Conservation (phyloP, 805 yeast species). For the Candida schatavii region DNA sequence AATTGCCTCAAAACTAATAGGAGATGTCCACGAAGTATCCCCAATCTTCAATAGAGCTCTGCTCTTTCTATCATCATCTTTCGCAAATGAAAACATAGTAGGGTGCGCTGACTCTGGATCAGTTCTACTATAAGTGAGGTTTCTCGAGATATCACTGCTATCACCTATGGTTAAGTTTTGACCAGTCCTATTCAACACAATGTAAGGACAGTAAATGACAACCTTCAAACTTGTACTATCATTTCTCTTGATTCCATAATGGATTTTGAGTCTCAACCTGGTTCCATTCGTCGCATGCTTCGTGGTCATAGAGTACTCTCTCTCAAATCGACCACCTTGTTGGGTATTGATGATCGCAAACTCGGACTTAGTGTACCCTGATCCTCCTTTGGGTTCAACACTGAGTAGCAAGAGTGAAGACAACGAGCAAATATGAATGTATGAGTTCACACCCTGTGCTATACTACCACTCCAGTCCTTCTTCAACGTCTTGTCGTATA, state of each 20-base stretch:
- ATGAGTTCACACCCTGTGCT: constrained; percentile 61
- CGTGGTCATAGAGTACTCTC: constrained; percentile 53
- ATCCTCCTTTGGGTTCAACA: constrained; percentile 53
- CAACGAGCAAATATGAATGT: constrained; percentile 77
- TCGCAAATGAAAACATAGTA: constrained; percentile 80
- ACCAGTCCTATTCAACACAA: constrained; percentile 79
- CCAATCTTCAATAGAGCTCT: constrained; percentile 65
- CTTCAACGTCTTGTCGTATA: constrained; percentile 71
- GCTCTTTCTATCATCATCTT: constrained; percentile 53
- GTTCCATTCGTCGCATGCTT: constrained; percentile 62
- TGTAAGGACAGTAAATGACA: constrained; percentile 78
- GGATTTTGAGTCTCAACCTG: constrained; percentile 56
- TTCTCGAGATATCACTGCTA: constrained; percentile 53
- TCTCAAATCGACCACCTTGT: constrained; percentile 47
- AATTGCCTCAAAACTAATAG: constrained; percentile 82
- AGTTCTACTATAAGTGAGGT: constrained; percentile 32
- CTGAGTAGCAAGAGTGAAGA: constrained; percentile 69
- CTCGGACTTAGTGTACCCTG: constrained; percentile 63
- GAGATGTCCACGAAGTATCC: constrained; percentile 69
- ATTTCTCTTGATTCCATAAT: constrained; percentile 52
- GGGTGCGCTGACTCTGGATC: constrained; percentile 41
- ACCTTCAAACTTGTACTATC: constrained; percentile 62
- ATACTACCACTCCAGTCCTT: constrained; percentile 66
- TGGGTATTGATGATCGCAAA: constrained; percentile 73
- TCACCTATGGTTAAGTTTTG: constrained; percentile 57